These are phyloP conservation scores for Luzula sylvatica DNA, from an alignment of 176 grass and related monocot species.

Conservation along the genomic window DNA sequence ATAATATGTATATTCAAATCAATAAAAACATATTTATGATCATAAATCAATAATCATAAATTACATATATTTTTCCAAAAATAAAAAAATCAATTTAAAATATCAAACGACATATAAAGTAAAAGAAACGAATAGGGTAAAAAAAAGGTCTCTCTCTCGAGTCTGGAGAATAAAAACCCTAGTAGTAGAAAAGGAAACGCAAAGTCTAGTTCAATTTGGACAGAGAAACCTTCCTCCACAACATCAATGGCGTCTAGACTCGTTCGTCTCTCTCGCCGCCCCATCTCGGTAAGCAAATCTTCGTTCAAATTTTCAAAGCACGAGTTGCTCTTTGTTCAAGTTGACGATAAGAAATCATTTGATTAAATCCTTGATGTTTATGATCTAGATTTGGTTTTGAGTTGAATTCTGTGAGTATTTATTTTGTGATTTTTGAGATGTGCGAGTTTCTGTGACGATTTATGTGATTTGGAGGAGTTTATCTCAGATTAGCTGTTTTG, in stretches of 20 bases:
- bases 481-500: slow-evolving; percentile 12
- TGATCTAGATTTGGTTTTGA: background rate
- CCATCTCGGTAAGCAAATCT: slow-evolving; percentile 23
- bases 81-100: too few relatives aligned
- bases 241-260: slow-evolving; percentile 57
- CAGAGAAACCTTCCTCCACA: background rate
- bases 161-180: background rate
- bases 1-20: too few relatives aligned
- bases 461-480: background rate
- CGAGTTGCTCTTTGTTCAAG: too few relatives aligned
- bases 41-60: too few relatives aligned
- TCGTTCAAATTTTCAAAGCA: too few relatives aligned
- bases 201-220: background rate
- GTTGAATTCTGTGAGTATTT: background rate
- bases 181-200: background rate
- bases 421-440: slow-evolving; percentile 5
- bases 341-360: too few relatives aligned
- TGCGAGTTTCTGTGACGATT: background rate
- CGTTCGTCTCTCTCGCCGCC: slow-evolving; percentile 33
- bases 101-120: too few relatives aligned
- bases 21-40: too few relatives aligned
- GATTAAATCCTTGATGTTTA: too few relatives aligned
- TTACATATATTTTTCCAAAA: too few relatives aligned
- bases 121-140: background rate
- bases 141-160: background rate